A percentile compares a stretch with the other conserved stretches of the same genome.
Conservation (phyloP, 2,329 filamentous ascomycete genomes). For the Sclerotinia minor region DNA sequence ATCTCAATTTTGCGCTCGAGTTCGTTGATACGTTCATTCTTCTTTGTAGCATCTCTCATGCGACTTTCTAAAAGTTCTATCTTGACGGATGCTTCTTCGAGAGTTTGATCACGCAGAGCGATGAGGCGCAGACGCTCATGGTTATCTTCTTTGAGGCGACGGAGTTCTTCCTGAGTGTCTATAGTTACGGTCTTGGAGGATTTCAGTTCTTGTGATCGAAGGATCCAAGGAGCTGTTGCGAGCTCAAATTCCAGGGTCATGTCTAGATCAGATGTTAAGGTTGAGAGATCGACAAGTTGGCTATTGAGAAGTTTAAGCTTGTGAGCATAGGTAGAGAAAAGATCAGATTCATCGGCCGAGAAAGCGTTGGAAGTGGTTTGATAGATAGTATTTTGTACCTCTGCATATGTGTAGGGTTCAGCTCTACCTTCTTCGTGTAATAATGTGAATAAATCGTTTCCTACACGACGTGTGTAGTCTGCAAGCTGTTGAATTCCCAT, state of each 20-base stretch:
- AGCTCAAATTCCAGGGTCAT: constrained; percentile 79
- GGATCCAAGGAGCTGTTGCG: constrained; percentile 75
- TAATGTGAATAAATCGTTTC: constrained; percentile 61
- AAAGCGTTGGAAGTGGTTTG: constrained; percentile 55
- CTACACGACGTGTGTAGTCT: constrained; percentile 65
- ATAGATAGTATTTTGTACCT: constrained; percentile 65
- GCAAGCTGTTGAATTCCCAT: constrained; percentile 64
- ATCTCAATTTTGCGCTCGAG: constrained; percentile 61
- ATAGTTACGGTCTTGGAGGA: constrained; percentile 77
- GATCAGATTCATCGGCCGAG: constrained; percentile 61
- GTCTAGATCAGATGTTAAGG: constrained; percentile 67
- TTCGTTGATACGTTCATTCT: constrained; percentile 67
- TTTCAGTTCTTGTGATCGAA: constrained; percentile 78
- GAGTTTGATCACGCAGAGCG: constrained; percentile 73
- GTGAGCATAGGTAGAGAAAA: constrained; percentile 67
- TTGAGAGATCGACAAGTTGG: constrained; percentile 69
- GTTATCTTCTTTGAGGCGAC: constrained; percentile 76
- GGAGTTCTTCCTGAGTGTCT: constrained; percentile 82
- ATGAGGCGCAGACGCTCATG: constrained; percentile 72
- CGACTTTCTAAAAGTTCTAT: constrained; percentile 89
- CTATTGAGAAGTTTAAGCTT: constrained; percentile 65
- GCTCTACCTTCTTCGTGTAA: constrained; percentile 71
- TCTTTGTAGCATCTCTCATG: constrained; percentile 79
- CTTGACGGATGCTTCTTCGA: constrained; percentile 85
- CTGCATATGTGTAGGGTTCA: constrained; percentile 64